Conservation (phyloP, 1,284 basidiomycete species). For the Xerocomus nothofagi region DNA sequence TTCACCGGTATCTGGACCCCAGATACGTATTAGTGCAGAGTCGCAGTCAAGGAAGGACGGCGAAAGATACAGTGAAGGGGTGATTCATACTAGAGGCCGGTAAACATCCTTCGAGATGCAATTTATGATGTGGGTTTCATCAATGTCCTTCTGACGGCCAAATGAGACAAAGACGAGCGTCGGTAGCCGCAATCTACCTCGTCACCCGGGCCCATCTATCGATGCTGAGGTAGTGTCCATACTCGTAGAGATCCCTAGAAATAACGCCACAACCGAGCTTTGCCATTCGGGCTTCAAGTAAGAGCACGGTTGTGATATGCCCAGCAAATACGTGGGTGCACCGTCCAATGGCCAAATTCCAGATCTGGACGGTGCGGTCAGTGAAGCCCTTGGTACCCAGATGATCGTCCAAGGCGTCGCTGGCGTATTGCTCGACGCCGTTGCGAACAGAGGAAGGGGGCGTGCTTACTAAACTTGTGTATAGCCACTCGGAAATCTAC, state of each 20-base stretch:
- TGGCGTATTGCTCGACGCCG: too few species aligned
- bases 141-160: conserved; percentile 58
- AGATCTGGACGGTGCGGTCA: conserved; percentile 91
- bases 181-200: conserved; percentile 49
- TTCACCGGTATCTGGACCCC: too few species aligned
- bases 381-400: too few species aligned
- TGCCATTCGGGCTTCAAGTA: conserved; percentile 80
- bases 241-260: conserved; percentile 77
- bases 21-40: too few species aligned
- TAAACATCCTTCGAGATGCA: conserved; percentile 84
- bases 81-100: too few species aligned
- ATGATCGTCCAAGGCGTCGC: too few species aligned
- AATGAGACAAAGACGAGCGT: conserved; percentile 6
- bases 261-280: conserved; percentile 57
- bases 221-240: conserved; percentile 83
- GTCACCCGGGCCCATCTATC: conserved; percentile 68
- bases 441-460: too few species aligned
- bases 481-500: too few species aligned
- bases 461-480: too few species aligned
- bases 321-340: conserved; percentile 92
- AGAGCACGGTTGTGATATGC: conserved; percentile 89
- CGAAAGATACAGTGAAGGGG: too few species aligned
- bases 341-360: conserved; percentile 78
- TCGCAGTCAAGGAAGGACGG: too few species aligned
- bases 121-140: conserved; percentile 86